Evolutionary conservation across 495 filamentous ascomycete genomes (phyloP).

Genomic region (Aspergillus olivimuriae): DNA sequence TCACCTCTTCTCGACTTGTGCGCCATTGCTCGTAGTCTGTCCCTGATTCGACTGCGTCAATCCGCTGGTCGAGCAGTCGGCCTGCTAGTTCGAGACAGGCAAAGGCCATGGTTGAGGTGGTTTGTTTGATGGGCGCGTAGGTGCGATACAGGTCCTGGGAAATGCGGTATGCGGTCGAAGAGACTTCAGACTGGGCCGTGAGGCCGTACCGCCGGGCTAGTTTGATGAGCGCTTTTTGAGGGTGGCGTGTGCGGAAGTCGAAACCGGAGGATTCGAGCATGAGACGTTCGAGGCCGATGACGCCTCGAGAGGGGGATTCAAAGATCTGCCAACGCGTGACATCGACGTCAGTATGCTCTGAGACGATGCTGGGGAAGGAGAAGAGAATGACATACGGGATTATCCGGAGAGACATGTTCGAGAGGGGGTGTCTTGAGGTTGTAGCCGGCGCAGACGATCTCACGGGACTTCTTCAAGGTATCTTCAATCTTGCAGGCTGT

Average conservation of each 20-base stretch:
- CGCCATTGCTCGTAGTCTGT: constrained; percentile 49
- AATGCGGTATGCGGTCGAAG: constrained; percentile 66
- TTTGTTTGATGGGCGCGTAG: constrained; percentile 84
- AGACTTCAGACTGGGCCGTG: constrained; percentile 46
- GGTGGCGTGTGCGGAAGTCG: constrained; percentile 87
- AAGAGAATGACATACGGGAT: constrained; percentile 55
- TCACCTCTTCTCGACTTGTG: constrained; percentile 60
- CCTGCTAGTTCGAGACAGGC: constrained; percentile 76
- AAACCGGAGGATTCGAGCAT: constrained; percentile 93
- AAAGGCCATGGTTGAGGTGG: constrained; percentile 69
- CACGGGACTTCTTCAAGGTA: constrained; percentile 90
- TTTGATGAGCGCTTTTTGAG: constrained; percentile 77
- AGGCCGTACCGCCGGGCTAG: constrained; percentile 50
- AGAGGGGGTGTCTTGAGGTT: constrained; percentile 67
- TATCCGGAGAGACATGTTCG: constrained; percentile 76
- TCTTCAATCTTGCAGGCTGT: constrained; percentile 96
- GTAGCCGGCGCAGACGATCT: constrained; percentile 85
- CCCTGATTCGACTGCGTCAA: constrained; percentile 40
- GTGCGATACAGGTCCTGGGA: constrained; percentile 88
- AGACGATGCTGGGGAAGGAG: too few species aligned
- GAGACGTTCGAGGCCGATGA: constrained; percentile 83
- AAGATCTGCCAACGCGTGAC: constrained; percentile 51
- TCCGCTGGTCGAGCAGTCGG: constrained; percentile 49
- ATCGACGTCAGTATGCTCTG: too few species aligned
- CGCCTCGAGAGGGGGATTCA: constrained; percentile 63